These are phyloP conservation scores for Kwoniella bestiolae DNA, from an alignment of 768 basidiomycete genomes.

Conservation along the genomic window DNA sequence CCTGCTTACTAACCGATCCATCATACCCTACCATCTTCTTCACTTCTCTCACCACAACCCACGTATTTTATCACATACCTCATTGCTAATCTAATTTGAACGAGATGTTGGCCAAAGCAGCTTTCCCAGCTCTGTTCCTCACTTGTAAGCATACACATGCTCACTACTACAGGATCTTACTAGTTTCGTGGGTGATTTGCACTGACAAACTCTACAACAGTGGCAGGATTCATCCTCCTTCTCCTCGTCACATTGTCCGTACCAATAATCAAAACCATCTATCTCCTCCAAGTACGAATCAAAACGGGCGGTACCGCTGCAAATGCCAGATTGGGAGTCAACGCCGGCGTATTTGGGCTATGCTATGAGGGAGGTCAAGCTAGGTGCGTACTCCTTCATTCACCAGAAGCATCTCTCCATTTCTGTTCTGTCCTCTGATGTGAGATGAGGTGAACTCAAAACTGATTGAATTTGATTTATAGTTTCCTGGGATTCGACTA, in stretches of 20 bases:
- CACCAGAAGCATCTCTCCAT: no score
- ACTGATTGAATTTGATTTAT: not conserved
- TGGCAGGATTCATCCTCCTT: conserved; percentile 71
- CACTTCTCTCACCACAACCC: not conserved
- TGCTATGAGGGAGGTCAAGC: conserved; percentile 63
- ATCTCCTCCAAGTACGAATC: conserved; percentile 63
- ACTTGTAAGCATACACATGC: conserved; percentile 26
- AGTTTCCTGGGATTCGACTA: conserved; percentile 62
- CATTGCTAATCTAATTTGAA: no score
- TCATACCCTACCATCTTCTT: no score
- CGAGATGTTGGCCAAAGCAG: conserved; percentile 30
- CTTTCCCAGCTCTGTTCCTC: conserved; percentile 35
- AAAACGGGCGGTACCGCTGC: conserved; percentile 43
- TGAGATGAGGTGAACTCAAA: not conserved
- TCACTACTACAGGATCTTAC: not conserved
- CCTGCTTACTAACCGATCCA: no score
- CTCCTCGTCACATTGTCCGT: conserved; percentile 76
- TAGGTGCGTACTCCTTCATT: conserved; percentile 37
- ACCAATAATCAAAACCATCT: conserved; percentile 72
- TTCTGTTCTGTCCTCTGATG: no score
- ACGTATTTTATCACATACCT: not conserved
- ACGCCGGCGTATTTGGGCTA: conserved; percentile 82
- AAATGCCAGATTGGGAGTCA: conserved; percentile 58
- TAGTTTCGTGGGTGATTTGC: not conserved
- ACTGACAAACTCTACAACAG: conserved; percentile 20